Evolutionary conservation across 768 basidiomycete species (phyloP), one percentile per base, ranked within the genome.

Genomic region (Daedalea quercina): DNA sequence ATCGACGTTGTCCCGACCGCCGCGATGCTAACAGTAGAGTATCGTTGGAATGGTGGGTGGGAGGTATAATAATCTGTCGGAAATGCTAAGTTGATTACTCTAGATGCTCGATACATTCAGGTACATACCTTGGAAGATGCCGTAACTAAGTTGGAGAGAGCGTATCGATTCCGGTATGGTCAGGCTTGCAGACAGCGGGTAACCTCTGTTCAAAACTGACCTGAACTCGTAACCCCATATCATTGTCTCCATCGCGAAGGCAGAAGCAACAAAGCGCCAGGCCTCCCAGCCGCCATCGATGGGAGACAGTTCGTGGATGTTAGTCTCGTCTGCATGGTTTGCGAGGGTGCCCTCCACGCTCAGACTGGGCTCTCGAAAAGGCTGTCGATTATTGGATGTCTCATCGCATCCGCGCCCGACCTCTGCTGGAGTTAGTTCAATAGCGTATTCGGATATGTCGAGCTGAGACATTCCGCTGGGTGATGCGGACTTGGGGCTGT

Each of bases 221-320:
- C 60, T 60, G 44, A 59, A 65, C 41, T 50, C 55, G 17, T 61
- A 60, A 0, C 59, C 62, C 62, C 60, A 65, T 9, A 62, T 54
- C 48, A 60, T 41, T 46, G 52, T 58, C 53, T 62, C 60, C 12
- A 65, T 44, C 12, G 58, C n/a, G 50, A 63, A 63, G 3, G 54
- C 54, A 8, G 53, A 55, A 23, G 54, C 52, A 42, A 59, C 58
- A 52, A 65, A 65, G 12, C 54, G 45, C 62, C 59, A 63, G 24
- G 64, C 62, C 40, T 53, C 42, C 20, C 54, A 24, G 8, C 62
- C 60, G 12, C 56, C 50, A 24, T 63, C 60, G 24, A 62, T 43
- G 4, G 60, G 54, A 11, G 57, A 53, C 1, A 63, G 59, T 33
- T 63, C 59, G 22, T 60, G 59, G n/a, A 60, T 59, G 31, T 50